Evolutionary conservation across 257 asterid species (phyloP).

Genomic region (Nyctanthes arbortristis): DNA sequence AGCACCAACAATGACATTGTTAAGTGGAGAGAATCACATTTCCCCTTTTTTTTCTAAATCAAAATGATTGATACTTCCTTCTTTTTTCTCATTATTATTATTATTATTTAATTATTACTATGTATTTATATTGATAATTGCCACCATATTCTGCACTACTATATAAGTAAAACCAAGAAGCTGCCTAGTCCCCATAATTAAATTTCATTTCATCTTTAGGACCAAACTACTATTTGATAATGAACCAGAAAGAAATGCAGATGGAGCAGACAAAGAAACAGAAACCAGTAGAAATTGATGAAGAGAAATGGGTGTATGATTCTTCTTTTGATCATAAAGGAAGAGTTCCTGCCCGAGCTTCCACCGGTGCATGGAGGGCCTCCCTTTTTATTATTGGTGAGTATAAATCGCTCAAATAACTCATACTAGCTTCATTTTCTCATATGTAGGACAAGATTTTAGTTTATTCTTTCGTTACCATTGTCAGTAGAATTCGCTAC

Average conservation of each 20-base stretch:
- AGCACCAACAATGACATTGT: conserved; percentile 15
- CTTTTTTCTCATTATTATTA: neutral
- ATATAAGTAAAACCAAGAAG: conserved; percentile 36
- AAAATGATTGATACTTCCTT: neutral
- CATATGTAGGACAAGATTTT: neutral
- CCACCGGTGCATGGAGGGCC: conserved; percentile 95
- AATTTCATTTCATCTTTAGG: too few relatives aligned
- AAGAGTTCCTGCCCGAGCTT: conserved; percentile 63
- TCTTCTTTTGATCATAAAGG: conserved; percentile 75
- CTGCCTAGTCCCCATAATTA: conserved; percentile 26
- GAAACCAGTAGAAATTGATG: conserved; percentile 36
- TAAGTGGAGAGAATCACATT: conserved; percentile 27
- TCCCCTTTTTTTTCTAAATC: conserved; percentile 22
- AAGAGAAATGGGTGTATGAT: conserved; percentile 74
- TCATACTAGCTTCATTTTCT: neutral
- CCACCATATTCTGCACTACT: conserved; percentile 20
- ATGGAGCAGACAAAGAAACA: conserved; percentile 36
- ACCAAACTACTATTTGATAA: neutral
- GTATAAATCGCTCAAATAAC: neutral
- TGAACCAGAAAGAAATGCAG: conserved; percentile 27
- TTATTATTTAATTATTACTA: neutral
- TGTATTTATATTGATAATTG: neutral
- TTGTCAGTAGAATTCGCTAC: too few relatives aligned
- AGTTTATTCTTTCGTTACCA: neutral
- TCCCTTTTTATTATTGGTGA: conserved; percentile 83